Conservation (phyloP, 441 rosid genomes). For the Heliophila coronopifolia region DNA sequence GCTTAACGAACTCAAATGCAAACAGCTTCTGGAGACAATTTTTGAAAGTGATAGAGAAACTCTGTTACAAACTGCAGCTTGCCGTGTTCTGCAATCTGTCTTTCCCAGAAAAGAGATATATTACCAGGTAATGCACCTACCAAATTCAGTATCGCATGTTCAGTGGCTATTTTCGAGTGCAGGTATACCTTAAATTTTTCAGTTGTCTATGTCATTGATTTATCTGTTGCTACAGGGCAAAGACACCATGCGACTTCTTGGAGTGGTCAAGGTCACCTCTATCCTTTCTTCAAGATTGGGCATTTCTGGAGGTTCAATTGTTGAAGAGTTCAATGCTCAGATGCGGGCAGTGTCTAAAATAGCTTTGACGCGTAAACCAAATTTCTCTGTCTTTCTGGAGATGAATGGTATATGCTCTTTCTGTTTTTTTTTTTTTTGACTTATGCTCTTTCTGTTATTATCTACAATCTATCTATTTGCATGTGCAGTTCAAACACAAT, state of each 20-base stretch:
- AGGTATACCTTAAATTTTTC: constrained; percentile 6
- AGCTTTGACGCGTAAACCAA: constrained; percentile 88
- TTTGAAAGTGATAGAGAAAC: constrained; percentile 96
- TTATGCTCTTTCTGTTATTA: constrained; percentile 4
- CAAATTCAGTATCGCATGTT: constrained; percentile 13
- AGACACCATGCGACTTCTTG: constrained; percentile 94
- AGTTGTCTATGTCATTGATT: constrained; percentile 17
- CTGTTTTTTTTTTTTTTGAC: no score
- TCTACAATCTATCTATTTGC: constrained; percentile 12
- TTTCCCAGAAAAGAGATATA: constrained; percentile 79
- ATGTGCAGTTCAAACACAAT: constrained; percentile 16
- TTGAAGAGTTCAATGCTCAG: constrained; percentile 95
- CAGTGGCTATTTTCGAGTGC: constrained; percentile 7
- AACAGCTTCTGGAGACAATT: constrained; percentile 67
- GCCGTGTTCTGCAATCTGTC: constrained; percentile 81
- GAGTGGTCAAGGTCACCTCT: constrained; percentile 86
- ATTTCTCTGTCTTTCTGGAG: constrained; percentile 79
- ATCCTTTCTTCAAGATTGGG: constrained; percentile 77
- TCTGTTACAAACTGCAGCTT: constrained; percentile 88
- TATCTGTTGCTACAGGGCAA: constrained; percentile 55
- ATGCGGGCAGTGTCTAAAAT: constrained; percentile 99
- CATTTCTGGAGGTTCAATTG: constrained; percentile 79
- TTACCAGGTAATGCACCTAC: constrained; percentile 56
- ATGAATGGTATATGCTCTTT: constrained; percentile 50
- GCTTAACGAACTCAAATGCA: constrained; percentile 69